phyloP scores from a whole-genome alignment of 2,329 filamentous ascomycete species.

The Ophiostoma perfectum region DNA sequence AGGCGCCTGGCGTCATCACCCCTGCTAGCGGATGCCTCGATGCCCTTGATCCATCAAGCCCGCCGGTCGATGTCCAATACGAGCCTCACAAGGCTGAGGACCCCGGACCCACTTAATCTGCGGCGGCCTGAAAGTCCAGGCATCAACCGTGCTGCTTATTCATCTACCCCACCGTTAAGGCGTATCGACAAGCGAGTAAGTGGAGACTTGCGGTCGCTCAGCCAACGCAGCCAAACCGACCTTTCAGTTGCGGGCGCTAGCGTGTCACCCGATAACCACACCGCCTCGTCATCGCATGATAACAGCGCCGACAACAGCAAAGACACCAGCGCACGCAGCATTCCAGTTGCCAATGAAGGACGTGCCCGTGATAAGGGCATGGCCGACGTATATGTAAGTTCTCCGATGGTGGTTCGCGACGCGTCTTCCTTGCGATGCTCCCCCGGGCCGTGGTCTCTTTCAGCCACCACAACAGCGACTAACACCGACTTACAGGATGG shows the following conservation, averaged over 20 bases:
- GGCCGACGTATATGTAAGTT: constrained; percentile 89
- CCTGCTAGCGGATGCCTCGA: constrained; percentile 7
- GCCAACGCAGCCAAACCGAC: constrained; percentile 42
- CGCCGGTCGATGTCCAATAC: constrained; percentile 49
- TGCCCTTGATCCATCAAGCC: constrained; percentile 2
- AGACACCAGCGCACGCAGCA: constrained; percentile 33
- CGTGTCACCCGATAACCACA: constrained; percentile 23
- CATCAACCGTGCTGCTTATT: constrained; percentile 42
- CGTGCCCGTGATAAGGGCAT: constrained; percentile 79
- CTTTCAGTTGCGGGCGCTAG: constrained; percentile 13
- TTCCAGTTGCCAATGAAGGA: constrained; percentile 79
- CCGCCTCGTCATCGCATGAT: constrained; percentile 27
- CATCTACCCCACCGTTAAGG: constrained; percentile 62
- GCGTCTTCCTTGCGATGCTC: neutral
- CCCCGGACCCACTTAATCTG: constrained; percentile 49
- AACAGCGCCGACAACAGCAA: constrained; percentile 21
- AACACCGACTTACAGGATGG: constrained; percentile 61
- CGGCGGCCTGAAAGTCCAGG: constrained; percentile 62
- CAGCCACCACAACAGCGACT: neutral
- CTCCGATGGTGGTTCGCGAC: constrained; percentile 23
- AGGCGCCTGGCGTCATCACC: constrained; percentile 21
- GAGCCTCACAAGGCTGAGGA: constrained; percentile 47
- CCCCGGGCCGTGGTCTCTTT: neutral
- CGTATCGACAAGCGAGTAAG: constrained; percentile 63
- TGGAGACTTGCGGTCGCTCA: constrained; percentile 68